These are phyloP conservation scores for Madurella mycetomatis DNA, from an alignment of 2,329 filamentous ascomycete species.

Conservation along the genomic window DNA sequence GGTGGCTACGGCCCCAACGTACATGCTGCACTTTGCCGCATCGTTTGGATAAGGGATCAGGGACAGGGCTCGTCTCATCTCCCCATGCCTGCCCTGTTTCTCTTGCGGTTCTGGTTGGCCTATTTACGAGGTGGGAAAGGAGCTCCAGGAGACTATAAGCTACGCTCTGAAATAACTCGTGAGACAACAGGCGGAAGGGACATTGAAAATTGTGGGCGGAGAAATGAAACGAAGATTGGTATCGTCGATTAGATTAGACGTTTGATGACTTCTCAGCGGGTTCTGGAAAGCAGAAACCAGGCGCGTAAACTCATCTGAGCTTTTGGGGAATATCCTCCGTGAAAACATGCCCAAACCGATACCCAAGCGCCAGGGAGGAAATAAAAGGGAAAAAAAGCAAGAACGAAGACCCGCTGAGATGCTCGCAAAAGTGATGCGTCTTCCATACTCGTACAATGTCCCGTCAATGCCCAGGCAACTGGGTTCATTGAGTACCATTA, in stretches of 20 bases:
- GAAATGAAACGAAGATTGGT: neutral
- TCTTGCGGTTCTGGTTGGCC: neutral
- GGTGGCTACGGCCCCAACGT: neutral
- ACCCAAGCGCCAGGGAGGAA: neutral
- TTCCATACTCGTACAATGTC: neutral
- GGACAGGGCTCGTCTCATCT: neutral
- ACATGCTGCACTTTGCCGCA: neutral
- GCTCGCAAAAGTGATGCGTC: neutral
- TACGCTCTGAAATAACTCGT: too few relatives aligned
- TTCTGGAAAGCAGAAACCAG: neutral
- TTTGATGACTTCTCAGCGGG: neutral
- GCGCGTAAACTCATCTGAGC: neutral
- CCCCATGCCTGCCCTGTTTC: neutral
- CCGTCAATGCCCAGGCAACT: neutral
- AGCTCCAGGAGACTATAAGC: too few relatives aligned
- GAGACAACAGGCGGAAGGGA: neutral
- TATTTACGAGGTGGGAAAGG: neutral
- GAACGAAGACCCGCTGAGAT: neutral
- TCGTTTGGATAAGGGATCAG: neutral
- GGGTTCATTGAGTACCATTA: neutral
- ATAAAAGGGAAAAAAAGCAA: neutral
- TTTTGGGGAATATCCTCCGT: conserved; percentile 6
- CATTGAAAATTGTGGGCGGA: neutral
- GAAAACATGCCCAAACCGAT: neutral
- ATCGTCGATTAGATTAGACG: neutral